phyloP scores from a whole-genome alignment of 148 eudicot species.

The Fallopia convolvulus region DNA sequence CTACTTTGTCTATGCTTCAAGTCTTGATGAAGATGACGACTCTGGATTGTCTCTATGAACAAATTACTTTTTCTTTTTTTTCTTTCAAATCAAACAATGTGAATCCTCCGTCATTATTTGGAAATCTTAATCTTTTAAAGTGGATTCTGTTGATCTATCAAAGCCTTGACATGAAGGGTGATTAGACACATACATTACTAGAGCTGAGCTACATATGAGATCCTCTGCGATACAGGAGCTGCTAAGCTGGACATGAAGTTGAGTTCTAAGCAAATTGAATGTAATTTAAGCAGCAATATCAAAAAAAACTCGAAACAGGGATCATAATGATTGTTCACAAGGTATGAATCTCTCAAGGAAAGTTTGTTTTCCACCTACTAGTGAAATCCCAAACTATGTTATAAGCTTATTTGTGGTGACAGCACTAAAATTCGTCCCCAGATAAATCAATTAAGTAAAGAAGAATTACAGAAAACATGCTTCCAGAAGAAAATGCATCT shows the following conservation, averaged over 20 bases:
- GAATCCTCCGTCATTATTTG: neutral
- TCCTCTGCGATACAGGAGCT: neutral
- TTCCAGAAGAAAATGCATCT: too few relatives aligned
- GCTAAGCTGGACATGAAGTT: neutral
- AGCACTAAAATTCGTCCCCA: too few relatives aligned
- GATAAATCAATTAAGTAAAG: too few relatives aligned
- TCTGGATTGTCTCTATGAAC: slow-evolving; percentile 58
- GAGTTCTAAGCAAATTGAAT: neutral
- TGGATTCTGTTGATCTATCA: neutral
- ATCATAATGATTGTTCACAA: too few relatives aligned
- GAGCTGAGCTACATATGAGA: neutral
- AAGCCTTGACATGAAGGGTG: neutral
- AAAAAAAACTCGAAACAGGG: too few relatives aligned
- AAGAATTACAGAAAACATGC: too few relatives aligned
- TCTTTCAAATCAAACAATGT: neutral
- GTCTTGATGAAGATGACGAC: slow-evolving; percentile 65
- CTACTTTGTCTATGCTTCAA: slow-evolving; percentile 33
- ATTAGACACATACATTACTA: neutral
- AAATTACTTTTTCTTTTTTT: neutral
- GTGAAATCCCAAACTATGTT: neutral
- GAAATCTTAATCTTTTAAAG: neutral
- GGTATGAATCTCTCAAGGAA: too few relatives aligned
- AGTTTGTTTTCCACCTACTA: too few relatives aligned
- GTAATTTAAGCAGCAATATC: too few relatives aligned
- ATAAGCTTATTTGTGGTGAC: too few relatives aligned